phyloP scores from a whole-genome alignment of 1,284 basidiomycete genomes.

The Leccinum pseudoinsigne region DNA sequence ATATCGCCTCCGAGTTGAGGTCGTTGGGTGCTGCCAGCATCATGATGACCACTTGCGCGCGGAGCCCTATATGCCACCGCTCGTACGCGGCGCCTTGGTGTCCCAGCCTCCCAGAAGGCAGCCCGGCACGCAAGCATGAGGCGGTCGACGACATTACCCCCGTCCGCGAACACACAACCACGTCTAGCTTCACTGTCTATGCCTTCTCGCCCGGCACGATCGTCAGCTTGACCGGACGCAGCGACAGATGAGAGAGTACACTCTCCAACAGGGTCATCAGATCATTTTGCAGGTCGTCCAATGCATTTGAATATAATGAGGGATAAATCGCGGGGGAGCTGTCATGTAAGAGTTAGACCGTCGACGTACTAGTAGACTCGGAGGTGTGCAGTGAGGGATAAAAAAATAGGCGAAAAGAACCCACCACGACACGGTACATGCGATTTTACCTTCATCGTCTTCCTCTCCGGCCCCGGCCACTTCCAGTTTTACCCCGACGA shows the following conservation, averaged over 20 bases:
- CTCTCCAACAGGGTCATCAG: conserved; percentile 59
- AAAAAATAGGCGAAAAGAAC: conserved; percentile 28
- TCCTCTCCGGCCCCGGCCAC: conserved; percentile 55
- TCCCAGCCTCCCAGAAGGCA: conserved; percentile 61
- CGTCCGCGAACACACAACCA: conserved; percentile 64
- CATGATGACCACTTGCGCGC: conserved; percentile 26
- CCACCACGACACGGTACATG: conserved; percentile 74
- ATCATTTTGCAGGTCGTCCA: conserved; percentile 76
- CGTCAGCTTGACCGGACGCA: conserved; percentile 61
- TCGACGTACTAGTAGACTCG: background rate
- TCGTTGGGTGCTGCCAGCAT: conserved; percentile 2
- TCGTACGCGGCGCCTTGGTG: conserved; percentile 73
- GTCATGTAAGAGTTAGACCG: background rate
- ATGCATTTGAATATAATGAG: conserved; percentile 47
- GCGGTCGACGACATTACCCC: conserved; percentile 73
- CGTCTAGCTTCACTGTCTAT: conserved; percentile 71
- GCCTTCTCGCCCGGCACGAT: conserved; percentile 65
- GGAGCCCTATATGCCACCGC: conserved; percentile 56
- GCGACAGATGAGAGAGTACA: conserved; percentile 58
- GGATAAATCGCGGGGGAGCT: background rate
- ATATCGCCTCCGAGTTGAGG: conserved; percentile 17
- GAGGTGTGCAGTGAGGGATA: background rate
- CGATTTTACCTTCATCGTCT: conserved; percentile 49
- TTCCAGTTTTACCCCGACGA: conserved; percentile 66
- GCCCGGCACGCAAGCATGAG: conserved; percentile 76